Evolutionary conservation across 2,329 filamentous ascomycete genomes (phyloP), one percentile per base, ranked within the genome.

Genomic region (Stagonosporopsis vannaccii): DNA sequence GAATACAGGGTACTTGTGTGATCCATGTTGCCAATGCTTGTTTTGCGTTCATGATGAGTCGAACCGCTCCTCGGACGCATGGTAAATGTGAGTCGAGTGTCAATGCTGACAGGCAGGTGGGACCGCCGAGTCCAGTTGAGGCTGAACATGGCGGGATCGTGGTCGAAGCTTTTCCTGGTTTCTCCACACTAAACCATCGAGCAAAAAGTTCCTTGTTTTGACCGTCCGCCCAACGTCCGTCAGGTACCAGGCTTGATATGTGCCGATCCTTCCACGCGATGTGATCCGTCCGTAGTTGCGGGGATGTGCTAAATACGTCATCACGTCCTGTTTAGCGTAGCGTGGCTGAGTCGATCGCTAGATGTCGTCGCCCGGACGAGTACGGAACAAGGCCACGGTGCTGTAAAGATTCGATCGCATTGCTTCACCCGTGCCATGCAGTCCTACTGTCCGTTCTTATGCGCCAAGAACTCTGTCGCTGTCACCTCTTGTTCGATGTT

Each of bases 401-500:
- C 4, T 23, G 22, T 20, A 3, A 40, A 13, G 11, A 25, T 15
- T 15, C n/a, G 37, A 23, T 5, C 15, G 33, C 6, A 13, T 15
- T 8, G 7, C 17, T 35, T 33, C 19, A 5, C 17, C 25, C 39
- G 44, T 19, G 17, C 7, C 4, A 25, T 33, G 19, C 26, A 28
- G 2, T 26, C 12, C 22, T 55, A 36, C 20, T 28, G 19, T 9
- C n/a, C 35, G 7, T 33, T 17, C 1, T 33, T 25, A 6, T 12
- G 37, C 37, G 37, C 19, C 30, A 51, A 20, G 15, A 48, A 26
- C n/a, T 51, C 47, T 13, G 37, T 36, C 13, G 47, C 42, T 19
- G 23, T 53, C 4, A 65, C 26, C 23, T 64, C 53, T 22, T 64
- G 50, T 6, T 58, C 56, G 13, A 40, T 56, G 17, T 61, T 56